Conservation (phyloP, 1,284 basidiomycete species). For the Ustilago esculenta region DNA sequence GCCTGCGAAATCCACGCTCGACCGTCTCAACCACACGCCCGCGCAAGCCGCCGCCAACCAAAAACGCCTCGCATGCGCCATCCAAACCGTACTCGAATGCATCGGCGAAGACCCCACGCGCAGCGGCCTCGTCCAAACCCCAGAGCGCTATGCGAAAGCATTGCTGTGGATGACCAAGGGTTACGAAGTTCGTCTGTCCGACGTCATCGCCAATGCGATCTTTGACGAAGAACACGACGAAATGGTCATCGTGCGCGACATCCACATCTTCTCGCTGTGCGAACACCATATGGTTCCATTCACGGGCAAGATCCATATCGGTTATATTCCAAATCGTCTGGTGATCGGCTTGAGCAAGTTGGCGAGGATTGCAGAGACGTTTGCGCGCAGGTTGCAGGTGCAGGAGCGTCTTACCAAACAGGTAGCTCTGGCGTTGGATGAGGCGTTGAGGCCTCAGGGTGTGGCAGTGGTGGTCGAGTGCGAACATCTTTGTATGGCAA, state of each 20-base stretch:
- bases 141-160: conserved; percentile 95
- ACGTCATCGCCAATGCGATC: conserved; percentile 97
- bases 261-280: conserved; percentile 95
- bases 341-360: conserved; percentile 98
- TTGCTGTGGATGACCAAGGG: conserved; percentile 99
- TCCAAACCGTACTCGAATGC: conserved; percentile 92
- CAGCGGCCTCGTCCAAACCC: conserved; percentile 88
- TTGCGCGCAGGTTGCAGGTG: conserved; percentile 92
- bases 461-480: conserved; percentile 85
- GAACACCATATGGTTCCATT: conserved; percentile 99
- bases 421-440: conserved; percentile 94
- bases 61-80: conserved; percentile 80
- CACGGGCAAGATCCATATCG: conserved; percentile 80
- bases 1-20: conserved; percentile 61
- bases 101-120: conserved; percentile 97
- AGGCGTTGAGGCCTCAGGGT: conserved; percentile 94
- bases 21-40: conserved; percentile 58
- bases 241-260: conserved; percentile 98
- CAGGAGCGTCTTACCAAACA: conserved; percentile 98
- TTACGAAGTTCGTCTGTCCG: conserved; percentile 92
- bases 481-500: conserved; percentile 99
- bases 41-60: conserved; percentile 55
- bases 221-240: conserved; percentile 99
- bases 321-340: conserved; percentile 94
- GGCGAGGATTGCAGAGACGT: conserved; percentile 96